Conservation (phyloP, 148 eudicot species). For the Oxyria digyna region DNA sequence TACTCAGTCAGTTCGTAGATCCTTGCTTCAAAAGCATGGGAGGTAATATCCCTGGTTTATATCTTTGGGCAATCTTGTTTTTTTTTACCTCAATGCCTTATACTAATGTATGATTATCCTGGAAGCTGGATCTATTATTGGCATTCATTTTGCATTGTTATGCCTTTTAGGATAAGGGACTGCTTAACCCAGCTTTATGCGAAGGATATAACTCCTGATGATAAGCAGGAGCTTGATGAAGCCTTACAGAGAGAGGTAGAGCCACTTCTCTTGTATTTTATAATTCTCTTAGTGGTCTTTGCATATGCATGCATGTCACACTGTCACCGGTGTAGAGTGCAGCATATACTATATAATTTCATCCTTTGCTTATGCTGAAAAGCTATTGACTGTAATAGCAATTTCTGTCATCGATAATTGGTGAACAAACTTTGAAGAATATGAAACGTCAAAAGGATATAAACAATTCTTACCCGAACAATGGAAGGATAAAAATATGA, state of each 20-base stretch:
- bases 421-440: not conserved
- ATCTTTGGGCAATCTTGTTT: not conserved
- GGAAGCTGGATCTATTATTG: not conserved
- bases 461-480: not conserved
- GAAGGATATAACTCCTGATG: constrained; percentile 89
- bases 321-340: not conserved
- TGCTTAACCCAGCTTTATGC: constrained; percentile 81
- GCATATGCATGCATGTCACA: not conserved
- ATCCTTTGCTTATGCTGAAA: not conserved
- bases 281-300: not conserved
- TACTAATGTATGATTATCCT: not conserved
- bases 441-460: not conserved
- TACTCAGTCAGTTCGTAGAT: constrained; percentile 85
- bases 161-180: constrained; percentile 54
- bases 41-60: constrained; percentile 30
- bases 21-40: constrained; percentile 96
- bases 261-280: constrained; percentile 8
- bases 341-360: not conserved
- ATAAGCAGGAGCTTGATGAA: constrained; percentile 93
- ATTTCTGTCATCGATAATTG: not conserved
- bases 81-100: not conserved
- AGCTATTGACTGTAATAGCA: not conserved
- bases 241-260: constrained; percentile 90
- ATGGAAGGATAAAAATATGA: not conserved
- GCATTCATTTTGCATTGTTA: not conserved